These are phyloP conservation scores for Hypoxylon sp. DNA, from an alignment of 2,329 filamentous ascomycete genomes.

Conservation along the genomic window DNA sequence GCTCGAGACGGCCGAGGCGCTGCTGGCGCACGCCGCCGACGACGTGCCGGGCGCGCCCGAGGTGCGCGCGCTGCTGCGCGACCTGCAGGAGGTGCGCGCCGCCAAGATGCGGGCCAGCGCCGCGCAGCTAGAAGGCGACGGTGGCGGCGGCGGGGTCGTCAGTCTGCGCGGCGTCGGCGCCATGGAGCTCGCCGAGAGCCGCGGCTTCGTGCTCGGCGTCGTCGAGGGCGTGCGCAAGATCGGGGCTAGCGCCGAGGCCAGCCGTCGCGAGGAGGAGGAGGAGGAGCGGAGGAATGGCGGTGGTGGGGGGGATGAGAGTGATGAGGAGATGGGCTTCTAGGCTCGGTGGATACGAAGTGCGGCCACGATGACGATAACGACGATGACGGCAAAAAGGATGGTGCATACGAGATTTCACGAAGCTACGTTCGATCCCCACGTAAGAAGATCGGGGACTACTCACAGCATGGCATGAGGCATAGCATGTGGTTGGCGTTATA, in stretches of 20 bases:
- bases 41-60: constrained; percentile 78
- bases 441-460: not conserved
- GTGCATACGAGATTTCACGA: not conserved
- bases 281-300: constrained; percentile 67
- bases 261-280: constrained; percentile 77
- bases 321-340: constrained; percentile 58
- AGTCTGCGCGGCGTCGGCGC: constrained; percentile 79
- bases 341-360: not conserved
- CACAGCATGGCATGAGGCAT: not conserved
- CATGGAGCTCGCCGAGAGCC: constrained; percentile 89
- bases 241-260: constrained; percentile 80
- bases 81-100: constrained; percentile 85
- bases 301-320: constrained; percentile 67
- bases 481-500: not conserved
- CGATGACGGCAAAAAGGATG: not conserved
- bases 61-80: constrained; percentile 77
- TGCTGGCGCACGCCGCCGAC: constrained; percentile 85
- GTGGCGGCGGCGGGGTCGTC: constrained; percentile 75
- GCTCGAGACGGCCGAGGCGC: constrained; percentile 87
- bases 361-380: constrained; percentile 1
- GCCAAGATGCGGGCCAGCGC: constrained; percentile 85
- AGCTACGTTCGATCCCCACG: not conserved
- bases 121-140: constrained; percentile 73
- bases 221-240: constrained; percentile 88
- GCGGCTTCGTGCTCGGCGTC: constrained; percentile 83